Evolutionary conservation across 2,329 filamentous ascomycete species (phyloP).

Genomic region (Aspergillus sp.): DNA sequence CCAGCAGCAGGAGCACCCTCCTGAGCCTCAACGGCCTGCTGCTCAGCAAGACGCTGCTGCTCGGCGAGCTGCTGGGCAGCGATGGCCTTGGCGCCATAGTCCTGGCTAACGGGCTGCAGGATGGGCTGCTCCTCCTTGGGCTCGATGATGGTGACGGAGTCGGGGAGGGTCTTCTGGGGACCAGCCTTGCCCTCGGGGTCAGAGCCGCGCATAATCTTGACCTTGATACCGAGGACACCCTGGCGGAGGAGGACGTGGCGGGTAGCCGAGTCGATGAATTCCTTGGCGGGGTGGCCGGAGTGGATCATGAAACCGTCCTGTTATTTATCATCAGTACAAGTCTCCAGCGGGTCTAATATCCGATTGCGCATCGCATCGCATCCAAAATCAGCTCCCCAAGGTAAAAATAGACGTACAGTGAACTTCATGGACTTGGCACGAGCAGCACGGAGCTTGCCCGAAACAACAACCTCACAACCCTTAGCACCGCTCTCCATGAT

Average conservation of each 20-base stretch:
- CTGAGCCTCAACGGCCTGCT: constrained; percentile 47
- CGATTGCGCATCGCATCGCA: background rate
- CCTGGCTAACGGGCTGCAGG: constrained; percentile 91
- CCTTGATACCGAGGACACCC: constrained; percentile 99
- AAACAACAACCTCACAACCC: constrained; percentile 99
- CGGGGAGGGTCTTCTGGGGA: constrained; percentile 92
- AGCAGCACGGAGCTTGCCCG: constrained; percentile 96
- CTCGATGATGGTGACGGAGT: constrained; percentile 99
- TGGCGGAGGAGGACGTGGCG: constrained; percentile 99
- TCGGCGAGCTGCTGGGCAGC: constrained; percentile 52
- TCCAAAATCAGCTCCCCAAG: background rate
- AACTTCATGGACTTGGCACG: constrained; percentile 99
- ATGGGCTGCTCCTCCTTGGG: constrained; percentile 98
- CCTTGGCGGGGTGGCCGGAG: constrained; percentile 98
- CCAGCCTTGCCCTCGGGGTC: constrained; percentile 99
- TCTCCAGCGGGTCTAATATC: constrained; percentile 3
- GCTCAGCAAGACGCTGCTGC: constrained; percentile 53
- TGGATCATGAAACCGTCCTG: constrained; percentile 99
- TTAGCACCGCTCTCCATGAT: constrained; percentile 99
- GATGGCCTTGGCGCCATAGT: constrained; percentile 91
- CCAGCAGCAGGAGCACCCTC: constrained; percentile 38
- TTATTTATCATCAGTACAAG: constrained; percentile 2
- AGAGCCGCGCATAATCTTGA: constrained; percentile 99
- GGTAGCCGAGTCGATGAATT: constrained; percentile 98
- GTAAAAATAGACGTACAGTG: constrained; percentile 58